A percentile compares a stretch with the other conserved stretches of the same genome.
These are phyloP conservation scores for Thielaviopsis populi DNA, from an alignment of 2,329 filamentous ascomycete species.

Conservation along the genomic window DNA sequence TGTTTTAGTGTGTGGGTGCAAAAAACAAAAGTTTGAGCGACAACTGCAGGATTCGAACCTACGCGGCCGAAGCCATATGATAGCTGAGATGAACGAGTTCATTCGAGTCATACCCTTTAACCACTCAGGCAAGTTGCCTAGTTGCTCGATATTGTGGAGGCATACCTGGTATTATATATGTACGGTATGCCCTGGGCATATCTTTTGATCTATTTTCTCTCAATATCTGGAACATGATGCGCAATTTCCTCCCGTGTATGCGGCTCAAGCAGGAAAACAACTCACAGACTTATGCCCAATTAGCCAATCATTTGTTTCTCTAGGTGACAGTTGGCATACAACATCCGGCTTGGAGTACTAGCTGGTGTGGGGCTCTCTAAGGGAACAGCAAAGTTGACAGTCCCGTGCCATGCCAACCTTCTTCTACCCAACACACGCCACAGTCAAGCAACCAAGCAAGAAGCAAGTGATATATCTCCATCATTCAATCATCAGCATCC, in stretches of 20 bases:
- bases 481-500: background rate
- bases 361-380: background rate
- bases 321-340: background rate
- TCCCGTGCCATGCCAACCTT: background rate
- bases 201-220: too few species aligned
- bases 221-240: background rate
- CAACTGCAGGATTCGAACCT: slow-evolving; percentile 16
- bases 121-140: slow-evolving; percentile 15
- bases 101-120: slow-evolving; percentile 17
- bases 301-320: background rate
- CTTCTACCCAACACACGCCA: background rate
- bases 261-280: background rate
- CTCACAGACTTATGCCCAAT: background rate
- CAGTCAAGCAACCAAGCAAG: background rate
- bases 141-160: too few species aligned
- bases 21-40: slow-evolving; percentile 7
- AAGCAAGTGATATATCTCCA: background rate
- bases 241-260: background rate
- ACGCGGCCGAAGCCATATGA: slow-evolving; percentile 15
- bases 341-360: background rate
- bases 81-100: slow-evolving; percentile 9
- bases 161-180: too few species aligned
- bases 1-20: too few species aligned
- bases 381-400: background rate
- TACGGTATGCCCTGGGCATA: too few species aligned